Percentiles rank a stretch among this genome's conserved stretches.
phyloP scores from a whole-genome alignment of 2,329 filamentous ascomycete species.

The Diplocarpon mali region DNA sequence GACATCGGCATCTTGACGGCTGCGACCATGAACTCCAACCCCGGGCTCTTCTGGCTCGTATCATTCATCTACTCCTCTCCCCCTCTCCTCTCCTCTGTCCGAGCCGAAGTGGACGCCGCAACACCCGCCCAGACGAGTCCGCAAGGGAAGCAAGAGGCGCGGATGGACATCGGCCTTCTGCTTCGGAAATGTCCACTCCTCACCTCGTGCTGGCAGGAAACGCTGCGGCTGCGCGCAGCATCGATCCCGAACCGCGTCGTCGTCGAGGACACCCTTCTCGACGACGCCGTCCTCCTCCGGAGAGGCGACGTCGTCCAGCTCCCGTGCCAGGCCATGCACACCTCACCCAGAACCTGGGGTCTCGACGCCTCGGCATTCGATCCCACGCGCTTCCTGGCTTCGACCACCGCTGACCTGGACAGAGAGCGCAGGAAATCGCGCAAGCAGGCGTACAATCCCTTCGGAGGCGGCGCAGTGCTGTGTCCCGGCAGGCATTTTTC shows the following conservation, averaged over 20 bases:
- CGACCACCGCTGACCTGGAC: constrained; percentile 5
- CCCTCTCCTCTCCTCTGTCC: constrained; percentile 22
- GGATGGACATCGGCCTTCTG: constrained; percentile 29
- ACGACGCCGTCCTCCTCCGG: constrained; percentile 31
- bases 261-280: constrained; percentile 31
- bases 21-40: constrained; percentile 28
- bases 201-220: constrained; percentile 34
- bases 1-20: constrained; percentile 26
- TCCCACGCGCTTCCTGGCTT: constrained; percentile 3
- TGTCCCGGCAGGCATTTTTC: constrained; percentile 31
- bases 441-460: constrained; percentile 26
- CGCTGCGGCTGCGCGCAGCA: constrained; percentile 31
- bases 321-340: constrained; percentile 32
- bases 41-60: constrained; percentile 30
- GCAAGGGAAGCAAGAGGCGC: constrained; percentile 9
- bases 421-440: constrained; percentile 6
- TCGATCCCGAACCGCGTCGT: constrained; percentile 30
- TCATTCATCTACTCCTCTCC: constrained; percentile 26
- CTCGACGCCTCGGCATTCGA: constrained; percentile 32
- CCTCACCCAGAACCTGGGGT: constrained; percentile 32
- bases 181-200: constrained; percentile 32
- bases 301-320: constrained; percentile 34
- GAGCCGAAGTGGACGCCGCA: constrained; percentile 23
- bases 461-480: constrained; percentile 29
- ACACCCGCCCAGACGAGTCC: background rate